phyloP scores from a whole-genome alignment of 176 grass and related monocot species.

The Oryza meyeriana region DNA sequence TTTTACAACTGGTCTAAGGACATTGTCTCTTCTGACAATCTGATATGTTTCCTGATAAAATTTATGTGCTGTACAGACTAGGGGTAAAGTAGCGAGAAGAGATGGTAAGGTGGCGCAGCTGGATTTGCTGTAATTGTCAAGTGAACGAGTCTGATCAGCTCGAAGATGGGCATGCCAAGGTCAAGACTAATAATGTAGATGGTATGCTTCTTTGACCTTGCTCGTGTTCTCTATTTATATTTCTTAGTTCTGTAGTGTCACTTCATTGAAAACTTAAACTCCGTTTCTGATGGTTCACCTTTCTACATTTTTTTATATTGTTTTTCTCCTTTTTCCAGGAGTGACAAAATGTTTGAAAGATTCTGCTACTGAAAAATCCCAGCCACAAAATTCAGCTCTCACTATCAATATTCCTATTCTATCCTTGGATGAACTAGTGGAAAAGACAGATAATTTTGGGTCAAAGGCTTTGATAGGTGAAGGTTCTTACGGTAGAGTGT shows the following conservation, averaged over 20 bases:
- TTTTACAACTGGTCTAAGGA: background rate
- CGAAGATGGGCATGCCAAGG: slow-evolving; percentile 49
- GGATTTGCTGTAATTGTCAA: slow-evolving; percentile 68
- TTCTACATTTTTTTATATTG: background rate
- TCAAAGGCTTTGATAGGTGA: slow-evolving; percentile 72
- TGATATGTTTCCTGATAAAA: slow-evolving; percentile 3
- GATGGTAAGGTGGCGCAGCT: slow-evolving; percentile 52
- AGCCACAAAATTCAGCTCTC: slow-evolving; percentile 43
- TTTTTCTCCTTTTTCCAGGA: slow-evolving; percentile 28
- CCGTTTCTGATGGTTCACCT: slow-evolving; percentile 7
- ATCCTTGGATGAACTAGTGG: slow-evolving; percentile 65
- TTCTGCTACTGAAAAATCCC: slow-evolving; percentile 43
- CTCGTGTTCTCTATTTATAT: background rate
- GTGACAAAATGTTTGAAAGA: slow-evolving; percentile 35
- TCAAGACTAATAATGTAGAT: slow-evolving; percentile 33
- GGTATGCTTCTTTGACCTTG: slow-evolving; percentile 29
- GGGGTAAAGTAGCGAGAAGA: slow-evolving; percentile 1
- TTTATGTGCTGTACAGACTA: slow-evolving; percentile 29
- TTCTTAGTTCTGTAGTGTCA: background rate
- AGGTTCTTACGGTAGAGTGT: slow-evolving; percentile 92
- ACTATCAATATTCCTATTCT: slow-evolving; percentile 62
- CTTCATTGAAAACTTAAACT: background rate
- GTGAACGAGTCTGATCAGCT: slow-evolving; percentile 42
- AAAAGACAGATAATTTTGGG: slow-evolving; percentile 86
- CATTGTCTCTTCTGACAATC: background rate